These are phyloP conservation scores for Groenewaldozyma tartarivorans DNA, from an alignment of 805 yeast species.

Conservation along the genomic window DNA sequence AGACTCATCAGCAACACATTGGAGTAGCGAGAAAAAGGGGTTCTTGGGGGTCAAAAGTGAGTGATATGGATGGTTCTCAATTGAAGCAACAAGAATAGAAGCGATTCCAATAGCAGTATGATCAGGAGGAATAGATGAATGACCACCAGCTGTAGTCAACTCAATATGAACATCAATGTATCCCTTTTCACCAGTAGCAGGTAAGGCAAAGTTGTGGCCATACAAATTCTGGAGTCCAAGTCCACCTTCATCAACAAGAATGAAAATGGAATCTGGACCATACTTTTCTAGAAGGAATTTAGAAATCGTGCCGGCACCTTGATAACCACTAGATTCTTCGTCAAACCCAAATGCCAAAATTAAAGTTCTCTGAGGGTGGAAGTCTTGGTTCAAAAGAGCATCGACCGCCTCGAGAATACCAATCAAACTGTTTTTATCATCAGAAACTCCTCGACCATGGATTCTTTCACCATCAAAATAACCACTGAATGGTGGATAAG, in stretches of 20 bases:
- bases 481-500: constrained; percentile 56
- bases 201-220: constrained; percentile 43
- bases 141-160: constrained; percentile 64
- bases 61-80: constrained; percentile 50
- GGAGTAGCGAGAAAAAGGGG: constrained; percentile 49
- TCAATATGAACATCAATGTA: constrained; percentile 40
- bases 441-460: constrained; percentile 74
- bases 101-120: constrained; percentile 74
- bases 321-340: constrained; percentile 60
- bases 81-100: constrained; percentile 43
- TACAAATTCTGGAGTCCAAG: constrained; percentile 31
- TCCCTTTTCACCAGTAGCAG: constrained; percentile 57
- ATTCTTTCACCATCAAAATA: constrained; percentile 54
- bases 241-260: constrained; percentile 67
- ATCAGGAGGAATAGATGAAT: constrained; percentile 70
- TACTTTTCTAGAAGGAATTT: constrained; percentile 39
- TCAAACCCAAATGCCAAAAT: constrained; percentile 67
- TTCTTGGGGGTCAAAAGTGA: constrained; percentile 41
- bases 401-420: constrained; percentile 63
- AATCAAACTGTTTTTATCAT: constrained; percentile 62
- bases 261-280: constrained; percentile 51
- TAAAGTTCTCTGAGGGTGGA: constrained; percentile 52
- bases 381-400: constrained; percentile 40
- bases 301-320: constrained; percentile 51
- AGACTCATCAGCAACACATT: constrained; percentile 54